Base-by-base conservation (phyloP, 192 early-diverging fungal species). In the Lobosporangium transversale region DNA sequence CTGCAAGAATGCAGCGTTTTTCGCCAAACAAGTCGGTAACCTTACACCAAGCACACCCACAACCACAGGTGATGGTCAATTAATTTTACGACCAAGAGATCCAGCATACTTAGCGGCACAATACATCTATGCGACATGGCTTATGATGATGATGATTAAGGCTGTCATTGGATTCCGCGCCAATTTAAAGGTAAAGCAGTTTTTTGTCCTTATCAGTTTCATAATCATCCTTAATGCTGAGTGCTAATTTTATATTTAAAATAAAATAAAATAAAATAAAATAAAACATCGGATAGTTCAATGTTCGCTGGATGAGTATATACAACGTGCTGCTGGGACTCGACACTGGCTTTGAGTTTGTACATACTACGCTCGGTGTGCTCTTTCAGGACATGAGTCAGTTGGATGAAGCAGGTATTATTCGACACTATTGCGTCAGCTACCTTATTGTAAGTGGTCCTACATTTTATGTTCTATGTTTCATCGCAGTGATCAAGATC, bases 101-200 rank as follows among this genome's bases (percentile, higher is more conserved):
- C 1, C 53, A 10, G 64, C 64, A n/a, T 76, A 76, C 40, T 23
- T 76, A 12, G 58, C 54, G 2, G 73, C 73, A 11, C 73, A 76
- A 32, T 76, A 76, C 29, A 50, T 67, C 21, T 76, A 76, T 30
- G 58, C 59, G 3, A n/a, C 58, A 1, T 76, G 73, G 73, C n/a
- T 76, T 36, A n/a, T 67, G 2, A 3, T 62, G 18, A 76, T 76
- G 73, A 36, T 53, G 50, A 5, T 67, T 21, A 76, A 76, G 48
- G 59, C 73, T n/a, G 10, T 76, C 18, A 36, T 76, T 18, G 73
- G 65, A 18, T 62, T 67, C 27, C 58, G 73, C 0, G 73, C 73
- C 2, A 76, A 76, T 47, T 20, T 76, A 18, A 76, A 67, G 58
- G 73, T 76, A 54, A 56, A 18, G 0, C 14, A 32, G 3, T 35